These are phyloP conservation scores for Alternaria sp. DNA, from an alignment of 2,329 filamentous ascomycete genomes.

Conservation along the genomic window DNA sequence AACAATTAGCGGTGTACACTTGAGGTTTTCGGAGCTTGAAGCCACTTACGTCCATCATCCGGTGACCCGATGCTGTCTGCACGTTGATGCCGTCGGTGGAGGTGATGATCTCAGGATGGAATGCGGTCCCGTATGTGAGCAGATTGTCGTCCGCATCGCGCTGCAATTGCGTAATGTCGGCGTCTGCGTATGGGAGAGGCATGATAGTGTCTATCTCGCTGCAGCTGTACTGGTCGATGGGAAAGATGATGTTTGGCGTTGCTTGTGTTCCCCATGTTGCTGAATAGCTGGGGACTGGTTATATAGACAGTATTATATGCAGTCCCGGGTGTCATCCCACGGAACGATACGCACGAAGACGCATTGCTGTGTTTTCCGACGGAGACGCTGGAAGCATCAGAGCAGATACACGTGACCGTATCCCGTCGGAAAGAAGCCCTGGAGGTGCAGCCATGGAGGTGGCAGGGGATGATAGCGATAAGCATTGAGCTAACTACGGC, in stretches of 20 bases:
- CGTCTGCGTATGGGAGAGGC: slow-evolving; percentile 23
- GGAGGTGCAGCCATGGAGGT: not conserved
- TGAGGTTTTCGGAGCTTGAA: too few relatives aligned
- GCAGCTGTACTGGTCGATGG: not conserved
- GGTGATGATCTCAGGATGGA: slow-evolving; percentile 40
- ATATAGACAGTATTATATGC: not conserved
- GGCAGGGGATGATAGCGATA: not conserved
- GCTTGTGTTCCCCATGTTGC: not conserved
- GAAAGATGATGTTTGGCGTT: not conserved
- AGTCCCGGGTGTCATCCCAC: not conserved
- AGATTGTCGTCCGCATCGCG: slow-evolving; percentile 28
- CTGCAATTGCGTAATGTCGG: slow-evolving; percentile 25
- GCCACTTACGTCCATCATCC: slow-evolving; percentile 37
- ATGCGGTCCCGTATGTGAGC: slow-evolving; percentile 32
- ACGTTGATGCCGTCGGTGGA: slow-evolving; percentile 36
- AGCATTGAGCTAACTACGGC: not conserved
- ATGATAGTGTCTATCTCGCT: slow-evolving; percentile 4
- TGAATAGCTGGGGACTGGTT: not conserved
- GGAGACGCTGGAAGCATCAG: not conserved
- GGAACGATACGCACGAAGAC: not conserved
- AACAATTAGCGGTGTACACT: not conserved
- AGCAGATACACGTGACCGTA: not conserved
- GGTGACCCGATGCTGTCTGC: slow-evolving; percentile 36
- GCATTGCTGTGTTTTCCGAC: slow-evolving; percentile 5
- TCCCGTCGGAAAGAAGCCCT: slow-evolving; percentile 2